Percentiles rank a stretch among this genome's conserved stretches.
These are phyloP conservation scores for Colletotrichum tropicale DNA, from an alignment of 2,329 filamentous ascomycete species.

Conservation along the genomic window DNA sequence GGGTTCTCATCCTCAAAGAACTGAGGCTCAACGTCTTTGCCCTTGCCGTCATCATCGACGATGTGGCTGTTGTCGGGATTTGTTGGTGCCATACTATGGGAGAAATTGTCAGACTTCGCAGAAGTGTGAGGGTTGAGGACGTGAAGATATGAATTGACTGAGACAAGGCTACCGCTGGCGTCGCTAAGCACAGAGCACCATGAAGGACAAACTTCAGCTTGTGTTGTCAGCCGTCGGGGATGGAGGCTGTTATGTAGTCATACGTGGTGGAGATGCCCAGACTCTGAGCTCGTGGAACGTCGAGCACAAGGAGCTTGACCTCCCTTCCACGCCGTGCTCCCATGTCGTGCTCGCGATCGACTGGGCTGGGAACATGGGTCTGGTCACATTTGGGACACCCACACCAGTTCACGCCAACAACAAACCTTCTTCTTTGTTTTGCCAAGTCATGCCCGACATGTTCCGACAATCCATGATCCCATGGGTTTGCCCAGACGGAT, in stretches of 20 bases:
- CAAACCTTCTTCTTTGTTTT: neutral
- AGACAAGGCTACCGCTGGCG: neutral
- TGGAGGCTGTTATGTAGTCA: conserved; percentile 2
- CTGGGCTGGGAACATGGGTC: neutral
- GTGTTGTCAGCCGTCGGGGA: neutral
- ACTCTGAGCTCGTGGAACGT: neutral
- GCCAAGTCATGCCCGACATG: conserved; percentile 16
- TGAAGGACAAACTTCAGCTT: neutral
- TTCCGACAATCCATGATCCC: conserved; percentile 9
- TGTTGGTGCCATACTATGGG: neutral
- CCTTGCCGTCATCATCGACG: neutral
- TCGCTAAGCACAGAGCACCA: neutral
- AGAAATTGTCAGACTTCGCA: neutral
- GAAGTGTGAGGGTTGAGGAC: neutral
- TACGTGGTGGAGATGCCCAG: neutral
- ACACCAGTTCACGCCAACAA: neutral
- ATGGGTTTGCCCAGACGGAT: neutral
- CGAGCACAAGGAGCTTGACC: neutral
- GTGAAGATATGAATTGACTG: neutral
- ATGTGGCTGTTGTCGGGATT: neutral
- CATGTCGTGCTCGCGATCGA: neutral
- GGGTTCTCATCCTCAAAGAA: conserved; percentile 20
- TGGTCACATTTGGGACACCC: neutral
- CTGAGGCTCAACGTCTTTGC: conserved; percentile 10
- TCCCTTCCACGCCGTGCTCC: neutral